Evolutionary conservation across 2,329 filamentous ascomycete genomes (phyloP).

Genomic region (Xylaria sp.): DNA sequence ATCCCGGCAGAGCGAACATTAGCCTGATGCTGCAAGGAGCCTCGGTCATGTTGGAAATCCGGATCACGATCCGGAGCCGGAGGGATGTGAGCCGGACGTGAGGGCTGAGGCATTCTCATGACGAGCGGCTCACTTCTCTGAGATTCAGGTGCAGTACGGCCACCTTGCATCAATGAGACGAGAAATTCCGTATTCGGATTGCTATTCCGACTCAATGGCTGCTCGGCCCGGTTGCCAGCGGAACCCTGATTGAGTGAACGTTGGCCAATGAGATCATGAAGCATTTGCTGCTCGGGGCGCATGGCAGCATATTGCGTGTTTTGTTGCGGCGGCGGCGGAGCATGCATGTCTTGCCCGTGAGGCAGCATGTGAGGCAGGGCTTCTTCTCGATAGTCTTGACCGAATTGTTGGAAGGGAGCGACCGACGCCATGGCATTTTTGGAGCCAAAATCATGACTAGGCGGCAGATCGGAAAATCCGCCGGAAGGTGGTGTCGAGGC

Average conservation of each 20-base stretch:
- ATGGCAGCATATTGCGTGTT: constrained; percentile 44
- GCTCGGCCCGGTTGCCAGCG: constrained; percentile 42
- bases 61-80: constrained; percentile 45
- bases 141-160: constrained; percentile 44
- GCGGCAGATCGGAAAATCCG: constrained; percentile 28
- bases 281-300: constrained; percentile 51
- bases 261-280: constrained; percentile 56
- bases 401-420: constrained; percentile 44
- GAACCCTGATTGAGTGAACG: constrained; percentile 53
- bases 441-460: constrained; percentile 29
- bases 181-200: constrained; percentile 76
- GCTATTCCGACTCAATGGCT: constrained; percentile 38
- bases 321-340: constrained; percentile 43
- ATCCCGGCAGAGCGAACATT: constrained; percentile 34
- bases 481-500: constrained; percentile 41
- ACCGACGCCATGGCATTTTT: constrained; percentile 43
- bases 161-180: constrained; percentile 71
- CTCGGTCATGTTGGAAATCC: constrained; percentile 42
- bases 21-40: constrained; percentile 32
- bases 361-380: constrained; percentile 38
- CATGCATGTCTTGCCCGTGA: constrained; percentile 48
- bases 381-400: constrained; percentile 42
- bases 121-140: constrained; percentile 49
- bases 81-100: constrained; percentile 43
- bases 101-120: constrained; percentile 49